A percentile compares a stretch with the other conserved stretches of the same genome.
Conservation (phyloP, 1,284 basidiomycete species). For the Cryptococcus jaspeensis region DNA sequence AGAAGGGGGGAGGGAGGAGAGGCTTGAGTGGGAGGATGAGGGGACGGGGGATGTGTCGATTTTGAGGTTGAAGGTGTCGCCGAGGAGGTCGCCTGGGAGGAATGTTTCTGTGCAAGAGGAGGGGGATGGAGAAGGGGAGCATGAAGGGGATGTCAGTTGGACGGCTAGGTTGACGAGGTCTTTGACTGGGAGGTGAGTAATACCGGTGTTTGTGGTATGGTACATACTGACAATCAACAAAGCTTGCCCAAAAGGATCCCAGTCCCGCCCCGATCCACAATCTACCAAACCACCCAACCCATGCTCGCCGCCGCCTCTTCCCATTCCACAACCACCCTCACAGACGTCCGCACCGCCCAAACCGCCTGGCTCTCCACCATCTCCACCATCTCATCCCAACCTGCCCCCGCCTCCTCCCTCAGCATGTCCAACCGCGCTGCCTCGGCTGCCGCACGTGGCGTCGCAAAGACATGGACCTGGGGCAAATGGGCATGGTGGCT, state of each 20-base stretch:
- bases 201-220: neutral
- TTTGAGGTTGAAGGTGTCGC: constrained; percentile 28
- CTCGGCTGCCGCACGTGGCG: neutral
- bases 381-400: neutral
- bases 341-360: constrained; percentile 19
- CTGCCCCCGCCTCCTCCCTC: neutral
- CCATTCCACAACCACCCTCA: constrained; percentile 12
- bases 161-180: constrained; percentile 1
- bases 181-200: constrained; percentile 2
- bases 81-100: constrained; percentile 1
- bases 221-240: neutral
- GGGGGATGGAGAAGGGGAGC: constrained; percentile 3
- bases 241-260: neutral
- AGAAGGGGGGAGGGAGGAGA: neutral
- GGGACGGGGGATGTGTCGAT: constrained; percentile 21
- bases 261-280: constrained; percentile 20
- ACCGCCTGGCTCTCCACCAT: constrained; percentile 27
- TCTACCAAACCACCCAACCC: constrained; percentile 18
- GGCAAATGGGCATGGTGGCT: constrained; percentile 34
- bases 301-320: constrained; percentile 17
- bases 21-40: neutral
- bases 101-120: neutral
- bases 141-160: constrained; percentile 11
- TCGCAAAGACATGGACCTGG: constrained; percentile 25
- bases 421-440: neutral